phyloP scores from a whole-genome alignment of 805 yeast genomes.

The Candida palmyrensis region DNA sequence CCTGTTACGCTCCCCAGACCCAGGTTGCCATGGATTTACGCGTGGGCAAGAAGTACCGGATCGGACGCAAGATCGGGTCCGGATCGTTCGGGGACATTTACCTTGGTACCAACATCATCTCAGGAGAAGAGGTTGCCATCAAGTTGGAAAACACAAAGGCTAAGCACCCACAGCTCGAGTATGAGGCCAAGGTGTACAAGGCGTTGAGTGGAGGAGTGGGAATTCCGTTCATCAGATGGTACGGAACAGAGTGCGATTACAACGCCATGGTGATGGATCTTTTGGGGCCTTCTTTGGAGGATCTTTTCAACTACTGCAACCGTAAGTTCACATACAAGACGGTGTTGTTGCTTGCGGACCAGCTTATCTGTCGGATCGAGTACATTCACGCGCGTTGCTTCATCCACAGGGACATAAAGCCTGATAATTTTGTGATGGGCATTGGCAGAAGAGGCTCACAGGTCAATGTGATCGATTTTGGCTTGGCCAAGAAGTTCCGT shows the following conservation, averaged over 20 bases:
- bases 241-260: slow-evolving; percentile 93
- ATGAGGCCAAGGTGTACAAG: slow-evolving; percentile 93
- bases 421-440: slow-evolving; percentile 82
- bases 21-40: slow-evolving; percentile 51
- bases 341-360: slow-evolving; percentile 88
- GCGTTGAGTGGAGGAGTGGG: slow-evolving; percentile 96
- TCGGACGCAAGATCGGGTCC: slow-evolving; percentile 92
- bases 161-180: slow-evolving; percentile 94
- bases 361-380: slow-evolving; percentile 88
- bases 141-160: slow-evolving; percentile 86
- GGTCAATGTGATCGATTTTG: slow-evolving; percentile 91
- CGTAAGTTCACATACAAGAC: slow-evolving; percentile 91
- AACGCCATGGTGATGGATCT: slow-evolving; percentile 96
- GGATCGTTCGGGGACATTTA: slow-evolving; percentile 98
- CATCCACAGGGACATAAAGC: slow-evolving; percentile 79
- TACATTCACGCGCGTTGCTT: slow-evolving; percentile 93
- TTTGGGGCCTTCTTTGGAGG: slow-evolving; percentile 93
- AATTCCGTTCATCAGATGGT: slow-evolving; percentile 85
- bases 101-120: slow-evolving; percentile 84
- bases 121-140: slow-evolving; percentile 97
- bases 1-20: too few relatives aligned
- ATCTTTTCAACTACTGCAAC: slow-evolving; percentile 92
- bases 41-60: slow-evolving; percentile 90
- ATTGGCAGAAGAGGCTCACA: slow-evolving; percentile 93
- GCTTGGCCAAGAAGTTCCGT: slow-evolving; percentile 87